Evolutionary conservation across 2,329 filamentous ascomycete species (phyloP).

Genomic region (Phaeophleospora eucalypticola): DNA sequence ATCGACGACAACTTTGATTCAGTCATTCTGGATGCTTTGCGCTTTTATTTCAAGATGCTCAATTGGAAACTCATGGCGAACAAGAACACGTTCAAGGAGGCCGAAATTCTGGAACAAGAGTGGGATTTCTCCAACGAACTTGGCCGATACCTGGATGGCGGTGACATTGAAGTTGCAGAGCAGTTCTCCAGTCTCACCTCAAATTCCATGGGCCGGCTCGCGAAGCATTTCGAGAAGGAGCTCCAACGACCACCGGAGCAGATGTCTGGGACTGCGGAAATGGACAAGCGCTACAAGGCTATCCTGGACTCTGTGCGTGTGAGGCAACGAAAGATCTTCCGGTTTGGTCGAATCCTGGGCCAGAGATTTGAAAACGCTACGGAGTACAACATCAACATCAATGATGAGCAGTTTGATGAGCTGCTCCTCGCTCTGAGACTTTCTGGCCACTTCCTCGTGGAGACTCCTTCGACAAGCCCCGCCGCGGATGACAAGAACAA

Average conservation of each 20-base stretch:
- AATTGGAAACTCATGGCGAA: slow-evolving; percentile 97
- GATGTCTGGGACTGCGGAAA: slow-evolving; percentile 64
- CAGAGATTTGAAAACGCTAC: slow-evolving; percentile 95
- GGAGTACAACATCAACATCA: slow-evolving; percentile 82
- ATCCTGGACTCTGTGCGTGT: slow-evolving; percentile 94
- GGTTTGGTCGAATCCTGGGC: slow-evolving; percentile 84
- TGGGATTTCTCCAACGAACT: slow-evolving; percentile 97
- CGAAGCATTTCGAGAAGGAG: slow-evolving; percentile 87
- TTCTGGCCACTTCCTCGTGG: slow-evolving; percentile 83
- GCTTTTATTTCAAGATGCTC: slow-evolving; percentile 97
- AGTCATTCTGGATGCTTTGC: slow-evolving; percentile 85
- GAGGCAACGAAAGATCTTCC: slow-evolving; percentile 90
- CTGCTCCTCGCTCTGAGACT: slow-evolving; percentile 77
- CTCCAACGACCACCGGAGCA: slow-evolving; percentile 80
- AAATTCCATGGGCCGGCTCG: slow-evolving; percentile 84
- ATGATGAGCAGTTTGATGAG: slow-evolving; percentile 64
- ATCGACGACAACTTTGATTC: slow-evolving; percentile 95
- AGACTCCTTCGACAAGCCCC: slow-evolving; percentile 52
- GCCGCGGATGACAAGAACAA: slow-evolving; percentile 38
- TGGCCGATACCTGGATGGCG: slow-evolving; percentile 82
- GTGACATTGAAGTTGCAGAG: slow-evolving; percentile 94
- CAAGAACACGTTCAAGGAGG: slow-evolving; percentile 99
- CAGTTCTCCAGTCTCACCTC: slow-evolving; percentile 93
- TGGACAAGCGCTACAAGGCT: slow-evolving; percentile 96
- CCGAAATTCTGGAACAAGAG: slow-evolving; percentile 93